phyloP scores from a whole-genome alignment of 1,139 yeast species.

The Kazachstania sp. region DNA sequence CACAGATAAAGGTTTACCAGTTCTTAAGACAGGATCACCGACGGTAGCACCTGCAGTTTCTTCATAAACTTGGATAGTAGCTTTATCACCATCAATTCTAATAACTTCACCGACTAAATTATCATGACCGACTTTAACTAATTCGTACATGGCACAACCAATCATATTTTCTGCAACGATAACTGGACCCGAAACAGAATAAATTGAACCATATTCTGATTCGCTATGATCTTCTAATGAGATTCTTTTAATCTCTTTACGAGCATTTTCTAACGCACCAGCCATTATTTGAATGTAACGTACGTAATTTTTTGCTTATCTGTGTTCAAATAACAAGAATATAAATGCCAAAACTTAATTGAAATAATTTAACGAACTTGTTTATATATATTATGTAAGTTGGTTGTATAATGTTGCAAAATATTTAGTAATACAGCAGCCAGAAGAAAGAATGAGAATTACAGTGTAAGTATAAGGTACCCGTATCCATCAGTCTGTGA shows the following conservation, averaged over 20 bases:
- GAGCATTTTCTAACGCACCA: slow-evolving; percentile 95
- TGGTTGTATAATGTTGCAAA: too few species aligned
- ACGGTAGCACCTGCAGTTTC: slow-evolving; percentile 99
- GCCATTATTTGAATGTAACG: slow-evolving; percentile 46
- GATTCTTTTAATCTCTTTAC: slow-evolving; percentile 83
- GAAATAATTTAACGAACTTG: too few species aligned
- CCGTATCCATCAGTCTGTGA: too few species aligned
- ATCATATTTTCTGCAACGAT: slow-evolving; percentile 96
- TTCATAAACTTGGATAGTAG: slow-evolving; percentile 97
- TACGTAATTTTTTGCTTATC: too few species aligned
- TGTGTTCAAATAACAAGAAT: not conserved
- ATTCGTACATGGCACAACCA: slow-evolving; percentile 99
- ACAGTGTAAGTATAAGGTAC: too few species aligned
- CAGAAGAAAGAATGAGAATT: too few species aligned
- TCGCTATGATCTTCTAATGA: slow-evolving; percentile 70
- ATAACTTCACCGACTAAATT: slow-evolving; percentile 96
- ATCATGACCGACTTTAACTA: slow-evolving; percentile 95
- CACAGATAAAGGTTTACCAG: slow-evolving; percentile 95
- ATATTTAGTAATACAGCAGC: too few species aligned
- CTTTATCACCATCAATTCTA: slow-evolving; percentile 92
- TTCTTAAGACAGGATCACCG: slow-evolving; percentile 96
- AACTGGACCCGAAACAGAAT: slow-evolving; percentile 96
- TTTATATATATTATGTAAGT: too few species aligned
- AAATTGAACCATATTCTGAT: slow-evolving; percentile 77
- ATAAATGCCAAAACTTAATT: too few species aligned